Evolutionary conservation across 805 yeast species (phyloP), one percentile per base, ranked within the genome.

Genomic region (Wickerhamiella shivajii): DNA sequence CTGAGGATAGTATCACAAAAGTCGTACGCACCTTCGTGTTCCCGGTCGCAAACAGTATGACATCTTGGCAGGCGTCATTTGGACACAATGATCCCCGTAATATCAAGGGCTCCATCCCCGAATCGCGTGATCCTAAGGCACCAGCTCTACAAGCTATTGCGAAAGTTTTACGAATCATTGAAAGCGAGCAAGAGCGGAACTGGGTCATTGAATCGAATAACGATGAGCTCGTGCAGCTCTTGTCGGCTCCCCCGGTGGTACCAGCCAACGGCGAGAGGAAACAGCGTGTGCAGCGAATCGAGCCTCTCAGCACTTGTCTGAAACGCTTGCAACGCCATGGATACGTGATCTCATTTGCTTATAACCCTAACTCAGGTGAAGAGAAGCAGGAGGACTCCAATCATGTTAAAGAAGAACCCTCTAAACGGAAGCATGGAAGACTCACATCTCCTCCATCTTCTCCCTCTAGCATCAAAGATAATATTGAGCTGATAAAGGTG

Each of bases 281-380:
- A 22, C 24, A 29, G n/a, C 23, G 21, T n/a, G 24, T 34, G 4
- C 29, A 29, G 8, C 20, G 23, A 13, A 18, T 31, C 23, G 39
- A 38, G 20, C 27, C 36, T 10, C 33, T 35, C 11, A 18, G 31
- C 9, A 30, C 37, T 15, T 32, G 21, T 10, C 15, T 34, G 5
- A 34, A 34, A 20, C 38, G 38, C n/a, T 31, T 38, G 11, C 14
- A 31, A 12, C 29, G 31, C 18, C 41, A 38, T 23, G 41, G 41
- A 13, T 34, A 34, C 31, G 24, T 18, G n/a, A 22, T 38, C 8
- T 19, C 9, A 19, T 29, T 33, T 29, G 21, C 22, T 20, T 21
- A 6, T 13, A 18, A 14, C 5, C 25, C 13, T 13, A 19, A 18
- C 20, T 13, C 10, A 20, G 8, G 11, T 8, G 23, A 20, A 20